Base-by-base conservation (phyloP, 371 early-diverging fungal species). In the Mortierella polycephala region DNA sequence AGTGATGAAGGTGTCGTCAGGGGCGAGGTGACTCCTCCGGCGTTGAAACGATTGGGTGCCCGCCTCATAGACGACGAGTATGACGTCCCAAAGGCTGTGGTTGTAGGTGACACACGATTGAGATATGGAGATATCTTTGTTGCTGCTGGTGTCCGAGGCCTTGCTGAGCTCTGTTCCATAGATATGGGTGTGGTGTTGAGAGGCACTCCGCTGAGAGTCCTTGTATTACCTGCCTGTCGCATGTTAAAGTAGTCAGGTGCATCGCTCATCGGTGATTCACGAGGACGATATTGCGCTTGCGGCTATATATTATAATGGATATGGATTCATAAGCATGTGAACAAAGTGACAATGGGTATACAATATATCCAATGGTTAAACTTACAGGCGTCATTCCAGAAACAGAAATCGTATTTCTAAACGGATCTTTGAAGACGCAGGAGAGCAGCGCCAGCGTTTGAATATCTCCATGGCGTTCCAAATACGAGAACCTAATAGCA, bases 401-500 rank as follows among this genome's bases (percentile, higher is more conserved):
- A 13, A 79, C 66, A 9, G 73, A 41, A 49, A 79, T 69, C 3
- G 79, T 69, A 52, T 79, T 79, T 58, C 69, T 82, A 45, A 82
- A 82, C 11, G 81, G 82, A 30, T 86, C 85, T 42, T 77, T 71
- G 58, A 96, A 89, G 11, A 92, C 91, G 69, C 95, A 95, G 2
- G 92, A 85, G 7, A 96, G 82, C 81, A 96, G 83, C 0, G 95
- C 95, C 52, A 93, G 85, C 50, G 93, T 93, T 76, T 96, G 96
- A 39, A 94, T 86, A 82, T 96, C 96, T 9, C 94, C 93, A 50
- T 86, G 82, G 7, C 74, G 72, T 67, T 90, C 87, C 69, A 91
- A 86, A 67, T 92, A 87, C 0, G 85, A 73, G 40, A 95, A 74
- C 42, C 93, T 94, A 81, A 21, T 42, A 13, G 30, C 10, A 47